Percentiles rank a stretch among this genome's conserved stretches.
Conservation (phyloP, 805 yeast species). For the Lipomyces orientalis region DNA sequence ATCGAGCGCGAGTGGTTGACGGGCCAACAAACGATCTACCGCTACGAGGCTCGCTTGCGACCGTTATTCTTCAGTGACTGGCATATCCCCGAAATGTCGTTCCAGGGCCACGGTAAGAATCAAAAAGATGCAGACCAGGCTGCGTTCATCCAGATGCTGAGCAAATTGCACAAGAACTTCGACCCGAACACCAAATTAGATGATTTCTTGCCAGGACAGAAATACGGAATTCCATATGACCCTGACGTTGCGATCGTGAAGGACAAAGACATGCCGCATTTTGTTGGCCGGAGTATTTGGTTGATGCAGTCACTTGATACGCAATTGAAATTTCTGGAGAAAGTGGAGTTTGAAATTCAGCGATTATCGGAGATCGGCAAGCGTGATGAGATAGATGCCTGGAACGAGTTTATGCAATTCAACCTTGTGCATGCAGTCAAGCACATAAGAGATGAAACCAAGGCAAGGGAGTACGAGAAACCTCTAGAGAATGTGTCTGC, state of each 20-base stretch:
- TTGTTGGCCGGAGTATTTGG: background rate
- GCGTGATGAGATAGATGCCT: background rate
- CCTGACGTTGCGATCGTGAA: background rate
- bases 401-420: background rate
- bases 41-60: background rate
- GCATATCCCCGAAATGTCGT: background rate
- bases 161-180: background rate
- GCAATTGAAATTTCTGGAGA: background rate
- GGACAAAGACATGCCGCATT: background rate
- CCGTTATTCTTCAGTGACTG: background rate
- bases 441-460: background rate
- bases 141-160: constrained; percentile 2
- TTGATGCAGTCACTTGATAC: background rate
- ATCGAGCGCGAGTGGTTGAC: constrained; percentile 4
- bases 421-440: background rate
- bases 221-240: background rate
- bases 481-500: too few relatives aligned
- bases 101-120: background rate
- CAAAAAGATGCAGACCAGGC: background rate
- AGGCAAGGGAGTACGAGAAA: background rate
- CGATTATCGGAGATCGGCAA: background rate
- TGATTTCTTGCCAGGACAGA: background rate
- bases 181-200: background rate
- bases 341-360: background rate
- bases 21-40: constrained; percentile 1